Evolutionary conservation across 2,329 filamentous ascomycete genomes (phyloP).

Genomic region (Penicillium sp.): DNA sequence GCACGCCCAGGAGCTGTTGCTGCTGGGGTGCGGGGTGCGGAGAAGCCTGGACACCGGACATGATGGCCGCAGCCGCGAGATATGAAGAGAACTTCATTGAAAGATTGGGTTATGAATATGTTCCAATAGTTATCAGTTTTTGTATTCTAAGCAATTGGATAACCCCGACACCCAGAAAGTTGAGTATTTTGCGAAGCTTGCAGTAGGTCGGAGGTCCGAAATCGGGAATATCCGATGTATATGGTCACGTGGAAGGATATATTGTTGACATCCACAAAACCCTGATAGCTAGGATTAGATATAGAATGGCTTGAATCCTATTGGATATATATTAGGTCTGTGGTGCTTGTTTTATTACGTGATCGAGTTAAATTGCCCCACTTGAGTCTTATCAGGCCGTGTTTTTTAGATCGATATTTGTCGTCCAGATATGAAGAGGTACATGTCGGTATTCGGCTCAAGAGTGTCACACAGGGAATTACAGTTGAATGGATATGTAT

Average conservation of each 20-base stretch:
- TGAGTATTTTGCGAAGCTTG: background rate
- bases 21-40: conserved; percentile 31
- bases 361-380: background rate
- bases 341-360: background rate
- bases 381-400: background rate
- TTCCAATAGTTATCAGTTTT: background rate
- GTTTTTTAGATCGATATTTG: background rate
- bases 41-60: conserved; percentile 26
- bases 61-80: conserved; percentile 21
- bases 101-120: background rate
- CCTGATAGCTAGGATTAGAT: no score
- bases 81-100: conserved; percentile 24
- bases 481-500: background rate
- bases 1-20: conserved; percentile 18
- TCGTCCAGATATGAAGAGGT: background rate
- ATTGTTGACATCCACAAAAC: background rate
- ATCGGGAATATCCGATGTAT: background rate
- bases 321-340: background rate
- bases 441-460: background rate
- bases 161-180: background rate
- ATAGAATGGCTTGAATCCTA: background rate
- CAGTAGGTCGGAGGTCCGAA: background rate
- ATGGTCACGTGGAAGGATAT: background rate
- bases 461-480: background rate
- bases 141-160: background rate